Base-by-base conservation (phyloP, 179 eudicot species). In the Beta macrorhiza region DNA sequence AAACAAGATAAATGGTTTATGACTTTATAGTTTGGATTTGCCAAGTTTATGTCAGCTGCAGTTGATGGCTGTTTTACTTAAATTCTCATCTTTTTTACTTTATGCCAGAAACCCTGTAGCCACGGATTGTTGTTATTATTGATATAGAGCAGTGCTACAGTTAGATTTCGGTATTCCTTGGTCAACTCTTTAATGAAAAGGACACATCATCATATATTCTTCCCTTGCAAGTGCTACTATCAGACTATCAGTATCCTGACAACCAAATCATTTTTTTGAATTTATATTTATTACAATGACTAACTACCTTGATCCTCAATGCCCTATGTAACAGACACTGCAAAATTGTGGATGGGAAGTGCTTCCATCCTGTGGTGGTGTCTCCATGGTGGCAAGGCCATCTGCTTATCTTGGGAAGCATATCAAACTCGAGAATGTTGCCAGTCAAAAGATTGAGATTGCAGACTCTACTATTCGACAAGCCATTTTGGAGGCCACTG, bases 301-400 rank as follows among this genome's bases (percentile, higher is more conserved):
- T 29, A 52, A 6, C 53, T 10, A 78, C 53, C 32, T 17, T 77
- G 17, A 42, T 58, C 19, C 61, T 45, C 22, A 74, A 16, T 9
- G 57, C 76, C 22, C 11, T 79, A 70, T 86, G 70, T 67, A 67
- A 75, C 84, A 96, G 98, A 89, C 91, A 12, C 90, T 96, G 8
- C 93, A 90, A 86, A 90, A 82, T n/a, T 91, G 91, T 88, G 98
- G 99, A 64, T 96, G 99, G 98, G 93, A 91, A 53, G 98, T 96
- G 64, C 83, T 96, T 74, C 97, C 88, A 81, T 85, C 97, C 44
- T 81, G 67, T 42, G 94, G 89, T 14, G 99, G 99, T 56, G 88
- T 92, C 79, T 96, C 99, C 72, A 82, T 96, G 86, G 87, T 92
- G 73, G 99, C 99, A 77, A 92, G 80, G 74, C 97, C 98, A 64